Conservation (phyloP, 805 yeast species). For the Saccharomycopsis fibuligera region DNA sequence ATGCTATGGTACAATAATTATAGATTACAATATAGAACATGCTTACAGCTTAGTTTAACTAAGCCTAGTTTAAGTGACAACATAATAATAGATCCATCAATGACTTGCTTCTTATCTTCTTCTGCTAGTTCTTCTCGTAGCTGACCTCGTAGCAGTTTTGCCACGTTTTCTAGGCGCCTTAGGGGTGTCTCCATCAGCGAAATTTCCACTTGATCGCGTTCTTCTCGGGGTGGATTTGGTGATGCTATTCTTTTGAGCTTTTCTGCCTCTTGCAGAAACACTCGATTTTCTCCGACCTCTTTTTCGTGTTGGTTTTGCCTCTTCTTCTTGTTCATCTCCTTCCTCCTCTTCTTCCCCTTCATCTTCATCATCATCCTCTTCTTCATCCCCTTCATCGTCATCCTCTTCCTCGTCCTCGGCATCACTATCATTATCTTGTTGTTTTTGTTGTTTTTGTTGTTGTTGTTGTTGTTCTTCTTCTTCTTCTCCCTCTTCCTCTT, state of each 20-base stretch:
- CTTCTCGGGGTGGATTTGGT: too few species aligned
- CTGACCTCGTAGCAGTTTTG: not conserved
- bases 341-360: slow-evolving; percentile 1
- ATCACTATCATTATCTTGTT: too few species aligned
- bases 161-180: not conserved
- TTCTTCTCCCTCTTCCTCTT: slow-evolving; percentile 1
- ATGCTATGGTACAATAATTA: too few species aligned
- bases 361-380: slow-evolving; percentile 5
- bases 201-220: slow-evolving; percentile 4
- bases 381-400: slow-evolving; percentile 4
- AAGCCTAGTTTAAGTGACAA: too few species aligned
- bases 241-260: too few species aligned
- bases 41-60: too few species aligned
- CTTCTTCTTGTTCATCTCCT: slow-evolving; percentile 3
- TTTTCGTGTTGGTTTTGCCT: not conserved
- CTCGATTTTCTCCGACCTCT: slow-evolving; percentile 1
- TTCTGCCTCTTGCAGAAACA: not conserved
- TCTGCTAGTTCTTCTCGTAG: not conserved
- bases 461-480: slow-evolving; percentile 1
- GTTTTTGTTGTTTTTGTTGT: not conserved
- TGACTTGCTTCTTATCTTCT: too few species aligned
- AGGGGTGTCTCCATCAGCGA: too few species aligned
- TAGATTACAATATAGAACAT: too few species aligned
- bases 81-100: too few species aligned
- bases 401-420: slow-evolving; percentile 3